A percentile compares a stretch with the other conserved stretches of the same genome.
phyloP scores from a whole-genome alignment of 2,329 filamentous ascomycete genomes.

The Zasmidium cellare region DNA sequence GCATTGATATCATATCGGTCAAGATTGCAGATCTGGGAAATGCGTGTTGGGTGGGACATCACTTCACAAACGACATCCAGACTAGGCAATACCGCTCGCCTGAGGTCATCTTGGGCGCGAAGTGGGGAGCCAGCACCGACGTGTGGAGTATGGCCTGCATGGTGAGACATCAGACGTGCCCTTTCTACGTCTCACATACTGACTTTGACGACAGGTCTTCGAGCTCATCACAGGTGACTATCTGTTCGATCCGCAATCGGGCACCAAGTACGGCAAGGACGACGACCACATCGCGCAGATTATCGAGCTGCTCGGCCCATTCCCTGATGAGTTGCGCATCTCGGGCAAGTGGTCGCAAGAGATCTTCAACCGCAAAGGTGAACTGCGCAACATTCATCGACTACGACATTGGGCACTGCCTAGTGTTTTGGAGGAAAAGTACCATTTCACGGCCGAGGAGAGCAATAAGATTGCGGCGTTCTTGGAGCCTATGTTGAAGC shows the following conservation, averaged over 20 bases:
- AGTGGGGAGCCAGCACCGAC: slow-evolving; percentile 99
- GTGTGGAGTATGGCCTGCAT: slow-evolving; percentile 99
- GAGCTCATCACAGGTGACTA: slow-evolving; percentile 98
- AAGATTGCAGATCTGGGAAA: slow-evolving; percentile 99
- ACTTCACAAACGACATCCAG: slow-evolving; percentile 99
- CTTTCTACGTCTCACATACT: slow-evolving; percentile 2
- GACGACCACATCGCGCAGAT: slow-evolving; percentile 99
- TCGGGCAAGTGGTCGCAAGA: slow-evolving; percentile 97
- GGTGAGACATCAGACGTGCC: slow-evolving; percentile 58
- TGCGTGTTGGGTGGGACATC: slow-evolving; percentile 97
- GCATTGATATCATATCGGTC: slow-evolving; percentile 85
- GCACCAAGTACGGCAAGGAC: slow-evolving; percentile 98
- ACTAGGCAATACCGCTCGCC: slow-evolving; percentile 96
- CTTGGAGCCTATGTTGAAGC: slow-evolving; percentile 84
- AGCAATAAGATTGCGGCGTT: slow-evolving; percentile 78
- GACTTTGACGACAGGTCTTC: slow-evolving; percentile 67
- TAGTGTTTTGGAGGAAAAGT: slow-evolving; percentile 93
- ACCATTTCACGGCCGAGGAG: slow-evolving; percentile 87
- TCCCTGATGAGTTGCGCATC: slow-evolving; percentile 88
- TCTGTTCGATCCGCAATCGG: slow-evolving; percentile 95
- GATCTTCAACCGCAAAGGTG: slow-evolving; percentile 97
- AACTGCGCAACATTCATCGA: slow-evolving; percentile 94
- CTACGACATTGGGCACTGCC: slow-evolving; percentile 93
- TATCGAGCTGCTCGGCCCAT: slow-evolving; percentile 90
- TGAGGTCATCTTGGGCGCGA: slow-evolving; percentile 92